phyloP scores from a whole-genome alignment of 2,329 filamentous ascomycete genomes.

The Talaromyces sp. region DNA sequence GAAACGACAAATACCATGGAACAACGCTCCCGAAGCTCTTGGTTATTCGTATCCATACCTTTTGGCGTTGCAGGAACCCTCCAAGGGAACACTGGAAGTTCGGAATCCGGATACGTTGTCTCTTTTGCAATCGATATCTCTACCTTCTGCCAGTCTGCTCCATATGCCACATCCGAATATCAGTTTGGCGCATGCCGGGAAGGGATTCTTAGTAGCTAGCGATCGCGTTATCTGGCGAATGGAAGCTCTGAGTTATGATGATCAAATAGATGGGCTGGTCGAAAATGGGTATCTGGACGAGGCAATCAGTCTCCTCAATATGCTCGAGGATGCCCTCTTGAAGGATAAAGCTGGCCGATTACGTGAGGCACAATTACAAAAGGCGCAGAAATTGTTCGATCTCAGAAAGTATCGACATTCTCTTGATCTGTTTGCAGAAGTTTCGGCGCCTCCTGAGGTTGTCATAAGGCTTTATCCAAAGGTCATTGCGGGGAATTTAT shows the following conservation, averaged over 20 bases:
- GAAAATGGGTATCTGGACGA: constrained; percentile 74
- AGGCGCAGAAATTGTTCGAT: constrained; percentile 79
- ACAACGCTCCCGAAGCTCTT: constrained; percentile 77
- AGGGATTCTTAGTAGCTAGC: constrained; percentile 89
- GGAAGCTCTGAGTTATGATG: constrained; percentile 86
- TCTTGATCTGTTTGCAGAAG: constrained; percentile 85
- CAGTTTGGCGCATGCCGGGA: constrained; percentile 90
- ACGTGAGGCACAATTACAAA: constrained; percentile 82
- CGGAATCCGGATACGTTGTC: constrained; percentile 87
- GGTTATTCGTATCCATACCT: constrained; percentile 98
- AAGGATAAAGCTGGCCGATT: constrained; percentile 74
- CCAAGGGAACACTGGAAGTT: constrained; percentile 82
- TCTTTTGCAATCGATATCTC: constrained; percentile 75
- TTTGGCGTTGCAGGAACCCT: constrained; percentile 73
- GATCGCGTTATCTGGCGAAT: constrained; percentile 94
- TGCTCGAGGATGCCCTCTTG: constrained; percentile 89
- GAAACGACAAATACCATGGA: constrained; percentile 88
- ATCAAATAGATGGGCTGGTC: constrained; percentile 78
- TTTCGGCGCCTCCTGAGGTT: constrained; percentile 80
- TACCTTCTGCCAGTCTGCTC: constrained; percentile 76
- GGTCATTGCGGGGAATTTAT: constrained; percentile 76
- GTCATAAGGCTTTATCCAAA: constrained; percentile 81
- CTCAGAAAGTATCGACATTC: constrained; percentile 77
- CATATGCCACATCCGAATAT: constrained; percentile 91
- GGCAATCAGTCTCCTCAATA: constrained; percentile 78